Base-by-base conservation (phyloP, 2,329 filamentous ascomycete genomes). In the Aaosphaeria pasadenensis region DNA sequence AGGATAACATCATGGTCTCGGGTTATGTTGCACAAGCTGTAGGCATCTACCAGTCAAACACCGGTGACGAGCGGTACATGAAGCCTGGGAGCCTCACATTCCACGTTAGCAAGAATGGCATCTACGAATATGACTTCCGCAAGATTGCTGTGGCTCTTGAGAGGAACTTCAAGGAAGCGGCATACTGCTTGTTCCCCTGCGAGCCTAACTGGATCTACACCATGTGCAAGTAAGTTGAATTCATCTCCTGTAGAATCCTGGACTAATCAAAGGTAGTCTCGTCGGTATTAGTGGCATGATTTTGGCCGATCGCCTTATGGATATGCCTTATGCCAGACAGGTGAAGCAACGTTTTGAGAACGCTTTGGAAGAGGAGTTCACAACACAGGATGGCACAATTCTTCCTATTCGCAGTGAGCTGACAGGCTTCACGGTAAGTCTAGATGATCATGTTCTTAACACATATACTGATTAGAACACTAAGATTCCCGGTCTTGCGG, bases 161-260 rank as follows among this genome's bases (percentile, higher is more conserved):
- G 24, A 30, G 43, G 5, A 55, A 59, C 28, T 54, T 50, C 45
- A 43, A 51, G 29, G 13, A 47, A 24, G 49, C 46, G 13, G 29
- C 45, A 5, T 59, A 49, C 35, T 49, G 44, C 29, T 44, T 59
- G 5, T 58, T 49, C 46, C 55, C 57, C 6, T 57, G 56, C 38
- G 56, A 57, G 44, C 56, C 56, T n/a, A 57, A 57, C 36, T 57
- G 56, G 54, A 48, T 54, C 9, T 55, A 58, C 31, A 54, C 53
- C 11, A 35, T 56, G 24, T 56, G 54, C 47, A 58, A 56, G 45
- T 43, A 39, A 47, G 40, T 43, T 11, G 9, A 46, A 36, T 36
- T 36, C 7, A n/a, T n/a, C n/a, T n/a, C n/a, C n/a, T n/a, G n/a
- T n/a, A n/a, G n/a, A n/a, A 7, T 11, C 30, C 36, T 29, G 35